Conservation (phyloP, 1,284 basidiomycete species). For the Fomes fomentarius region DNA sequence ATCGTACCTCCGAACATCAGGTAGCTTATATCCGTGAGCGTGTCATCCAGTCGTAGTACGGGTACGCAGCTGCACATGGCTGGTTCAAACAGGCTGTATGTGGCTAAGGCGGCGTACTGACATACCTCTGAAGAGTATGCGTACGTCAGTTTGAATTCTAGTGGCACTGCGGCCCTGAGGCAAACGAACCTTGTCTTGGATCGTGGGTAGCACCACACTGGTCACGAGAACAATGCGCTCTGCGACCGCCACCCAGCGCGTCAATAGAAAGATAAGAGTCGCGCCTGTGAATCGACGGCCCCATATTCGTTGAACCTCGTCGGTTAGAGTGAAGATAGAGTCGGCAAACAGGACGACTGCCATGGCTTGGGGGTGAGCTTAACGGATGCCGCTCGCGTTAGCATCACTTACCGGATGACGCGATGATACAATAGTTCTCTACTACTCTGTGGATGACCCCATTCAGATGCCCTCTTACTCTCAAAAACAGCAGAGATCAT, state of each 20-base stretch:
- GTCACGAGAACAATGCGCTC: slow-evolving; percentile 17
- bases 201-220: slow-evolving; percentile 17
- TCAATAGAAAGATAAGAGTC: slow-evolving; percentile 22
- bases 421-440: slow-evolving; percentile 23
- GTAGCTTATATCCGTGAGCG: slow-evolving; percentile 21
- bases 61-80: slow-evolving; percentile 18
- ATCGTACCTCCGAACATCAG: slow-evolving; percentile 22
- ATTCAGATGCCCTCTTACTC: neutral
- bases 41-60: slow-evolving; percentile 22
- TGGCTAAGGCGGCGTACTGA: slow-evolving; percentile 3
- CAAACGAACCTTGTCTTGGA: slow-evolving; percentile 13
- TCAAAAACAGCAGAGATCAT: neutral
- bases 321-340: slow-evolving; percentile 18
- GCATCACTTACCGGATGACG: slow-evolving; percentile 14
- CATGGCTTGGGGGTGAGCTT: neutral
- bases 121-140: no score
- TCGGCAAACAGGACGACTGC: slow-evolving; percentile 22
- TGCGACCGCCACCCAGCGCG: slow-evolving; percentile 19
- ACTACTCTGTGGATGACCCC: slow-evolving; percentile 7
- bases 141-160: neutral
- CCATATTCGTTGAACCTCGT: slow-evolving; percentile 28
- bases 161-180: no score
- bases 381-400: neutral
- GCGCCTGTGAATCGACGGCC: slow-evolving; percentile 19
- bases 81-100: neutral